Base-by-base conservation (phyloP, 176 grass and related monocot species). In the Bothriochloa decipiens region DNA sequence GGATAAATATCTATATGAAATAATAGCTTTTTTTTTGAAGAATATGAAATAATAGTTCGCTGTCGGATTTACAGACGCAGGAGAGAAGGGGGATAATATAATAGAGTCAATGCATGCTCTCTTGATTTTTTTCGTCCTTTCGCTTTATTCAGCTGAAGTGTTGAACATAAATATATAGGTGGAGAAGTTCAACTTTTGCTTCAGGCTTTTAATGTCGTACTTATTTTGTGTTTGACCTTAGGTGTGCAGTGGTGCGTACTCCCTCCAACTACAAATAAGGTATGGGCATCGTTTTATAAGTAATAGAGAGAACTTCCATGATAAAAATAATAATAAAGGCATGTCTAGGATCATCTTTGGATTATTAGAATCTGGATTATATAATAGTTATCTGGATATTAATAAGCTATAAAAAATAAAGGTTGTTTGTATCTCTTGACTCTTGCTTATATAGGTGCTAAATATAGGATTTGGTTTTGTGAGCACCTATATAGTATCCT, bases 31-130 rank as follows among this genome's bases (percentile, higher is more conserved):
- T 32, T 32, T 32, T 32, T 32, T 32, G 29, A 32, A 32, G 29
- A 32, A 1, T 32, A 32, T 32, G 11, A 52, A 29, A 57, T 2
- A 36, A 39, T 55, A 39, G 37, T 22, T 68, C 11, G 47, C 28
- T 89, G 82, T 85, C 87, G 77, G 82, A 6, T 29, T 14, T 36
- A 18, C 0, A 6, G 35, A 75, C 61, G 61, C 76, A 84, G 12
- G 33, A 27, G 29, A 6, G 5, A 0, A 25, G 0, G 11, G 27
- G 86, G 0, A 75, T 33, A 78, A 70, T 42, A 11, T 33, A 61
- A 28, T 68, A 39, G 20, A 49, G 72, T 77, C 79, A 64, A 32
- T 76, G 50, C 37, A 11, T 13, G 27, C 43, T 74, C 16, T 43
- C 3, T 39, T 43, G 11, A 43, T 67, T 7, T 32, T 37, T 33